phyloP scores from a whole-genome alignment of 441 rosid genomes.

The Daphne laureola region DNA sequence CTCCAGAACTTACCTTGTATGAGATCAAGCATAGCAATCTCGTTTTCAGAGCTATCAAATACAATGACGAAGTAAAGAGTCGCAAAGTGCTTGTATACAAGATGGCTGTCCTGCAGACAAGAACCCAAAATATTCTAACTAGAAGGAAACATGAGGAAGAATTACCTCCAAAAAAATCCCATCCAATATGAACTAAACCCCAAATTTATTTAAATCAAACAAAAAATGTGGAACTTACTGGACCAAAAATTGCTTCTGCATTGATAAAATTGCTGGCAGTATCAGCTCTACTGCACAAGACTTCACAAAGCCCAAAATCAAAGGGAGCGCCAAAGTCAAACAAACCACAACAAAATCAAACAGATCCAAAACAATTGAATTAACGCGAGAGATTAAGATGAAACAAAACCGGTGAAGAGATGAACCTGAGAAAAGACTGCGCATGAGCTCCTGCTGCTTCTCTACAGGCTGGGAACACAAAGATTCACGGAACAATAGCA shows the following conservation, averaged over 20 bases:
- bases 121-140: neutral
- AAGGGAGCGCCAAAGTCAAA: neutral
- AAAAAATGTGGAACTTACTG: conserved; percentile 32
- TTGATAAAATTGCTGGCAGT: conserved; percentile 87
- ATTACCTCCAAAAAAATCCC: no score
- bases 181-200: no score
- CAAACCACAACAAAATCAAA: no score
- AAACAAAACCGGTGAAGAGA: neutral
- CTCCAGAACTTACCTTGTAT: conserved; percentile 55
- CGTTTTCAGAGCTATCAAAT: conserved; percentile 86
- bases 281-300: conserved; percentile 80
- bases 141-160: no score
- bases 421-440: conserved; percentile 72
- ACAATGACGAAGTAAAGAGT: conserved; percentile 81
- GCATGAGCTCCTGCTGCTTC: conserved; percentile 87
- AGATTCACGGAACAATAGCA: neutral
- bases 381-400: neutral
- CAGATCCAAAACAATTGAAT: neutral
- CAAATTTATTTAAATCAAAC: neutral
- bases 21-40: conserved; percentile 93
- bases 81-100: conserved; percentile 88
- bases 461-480: conserved; percentile 45
- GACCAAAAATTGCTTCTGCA: conserved; percentile 77
- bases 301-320: conserved; percentile 30
- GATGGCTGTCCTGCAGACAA: conserved; percentile 55